Base-by-base conservation (phyloP, 1,284 basidiomycete genomes). In the Heterobasidion annosum region DNA sequence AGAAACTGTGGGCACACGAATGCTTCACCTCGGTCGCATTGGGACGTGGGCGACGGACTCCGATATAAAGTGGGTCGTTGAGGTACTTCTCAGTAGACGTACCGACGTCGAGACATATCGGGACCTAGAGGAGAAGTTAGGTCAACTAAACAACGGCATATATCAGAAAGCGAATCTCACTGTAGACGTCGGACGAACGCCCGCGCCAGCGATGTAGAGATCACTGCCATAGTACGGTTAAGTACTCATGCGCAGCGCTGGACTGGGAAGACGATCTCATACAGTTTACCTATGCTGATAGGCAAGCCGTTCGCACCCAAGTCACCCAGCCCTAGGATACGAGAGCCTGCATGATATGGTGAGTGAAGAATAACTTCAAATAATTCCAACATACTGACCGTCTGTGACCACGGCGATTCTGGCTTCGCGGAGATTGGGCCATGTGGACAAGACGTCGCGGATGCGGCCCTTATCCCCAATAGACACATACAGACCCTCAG, bases 281-380 rank as follows among this genome's bases (percentile, higher is more conserved):
- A 88, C 68, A 93, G 70, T 74, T 93, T 93, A 51, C 91, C 91
- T 56, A 92, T 84, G 50, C 82, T 81, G 65, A 94, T 93, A 8
- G 88, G 88, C 62, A 91, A 72, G 1, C 81, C 81, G 56, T 84
- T 84, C 8, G 81, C 79, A 19, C 82, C 81, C 48, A 92, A 78
- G 67, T 93, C 91, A 43, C 91, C 91, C 12, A 93, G 78, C 58
- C 91, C 91, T 16, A 93, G 78, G 57, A 93, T 93, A 19, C 91
- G 79, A 9, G 85, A 89, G 56, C 79, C 77, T 79, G 52, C 10
- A 49, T 34, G 35, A 48, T 47, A 54, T 58, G 25, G 4, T 25
- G 44, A 56, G 49, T 46, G 52, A 13, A 37, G 34, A 50, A 54
- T 5, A 46, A 44, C 6, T 33, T 35, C 48, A n/a, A 3, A n/a